A percentile compares a stretch with the other conserved stretches of the same genome.
phyloP scores from a whole-genome alignment of 23 red algal genomes.

The Porphyridium purpureum region DNA sequence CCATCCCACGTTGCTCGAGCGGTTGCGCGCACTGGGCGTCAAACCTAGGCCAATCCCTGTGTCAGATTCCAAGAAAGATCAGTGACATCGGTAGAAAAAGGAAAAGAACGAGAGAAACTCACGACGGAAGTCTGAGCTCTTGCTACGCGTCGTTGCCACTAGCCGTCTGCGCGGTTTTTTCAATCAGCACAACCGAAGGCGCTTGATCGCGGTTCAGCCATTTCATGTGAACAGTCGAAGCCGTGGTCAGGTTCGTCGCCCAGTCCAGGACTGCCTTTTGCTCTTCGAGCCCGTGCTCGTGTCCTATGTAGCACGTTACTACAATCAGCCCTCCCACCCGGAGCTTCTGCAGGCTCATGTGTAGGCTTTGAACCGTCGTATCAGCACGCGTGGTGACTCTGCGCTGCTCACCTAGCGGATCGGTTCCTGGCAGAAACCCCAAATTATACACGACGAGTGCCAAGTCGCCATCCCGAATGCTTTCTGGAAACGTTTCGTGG shows the following conservation, averaged over 20 bases:
- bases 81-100: no score
- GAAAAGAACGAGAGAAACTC: no score
- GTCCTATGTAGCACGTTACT: slow-evolving; percentile 50
- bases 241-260: slow-evolving; percentile 12
- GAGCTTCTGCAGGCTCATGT: slow-evolving; percentile 15
- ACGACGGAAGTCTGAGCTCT: no score
- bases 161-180: no score
- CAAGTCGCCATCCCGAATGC: slow-evolving; percentile 17
- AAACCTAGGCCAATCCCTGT: slow-evolving; percentile 2
- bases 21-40: slow-evolving; percentile 38
- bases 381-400: slow-evolving; percentile 24
- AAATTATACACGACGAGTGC: slow-evolving; percentile 64
- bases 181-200: slow-evolving; percentile 1
- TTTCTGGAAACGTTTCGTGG: slow-evolving; percentile 9
- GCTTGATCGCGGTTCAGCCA: slow-evolving; percentile 3
- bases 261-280: slow-evolving; percentile 28
- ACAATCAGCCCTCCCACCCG: slow-evolving; percentile 44
- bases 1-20: slow-evolving; percentile 67
- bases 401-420: slow-evolving; percentile 20
- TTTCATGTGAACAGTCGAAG: background rate
- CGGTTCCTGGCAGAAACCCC: slow-evolving; percentile 41
- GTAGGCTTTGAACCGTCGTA: slow-evolving; percentile 44
- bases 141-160: no score
- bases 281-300: slow-evolving; percentile 55
- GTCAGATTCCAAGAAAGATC: no score